Base-by-base conservation (phyloP, 495 filamentous ascomycete genomes). In the Aspergillus ellipticus region DNA sequence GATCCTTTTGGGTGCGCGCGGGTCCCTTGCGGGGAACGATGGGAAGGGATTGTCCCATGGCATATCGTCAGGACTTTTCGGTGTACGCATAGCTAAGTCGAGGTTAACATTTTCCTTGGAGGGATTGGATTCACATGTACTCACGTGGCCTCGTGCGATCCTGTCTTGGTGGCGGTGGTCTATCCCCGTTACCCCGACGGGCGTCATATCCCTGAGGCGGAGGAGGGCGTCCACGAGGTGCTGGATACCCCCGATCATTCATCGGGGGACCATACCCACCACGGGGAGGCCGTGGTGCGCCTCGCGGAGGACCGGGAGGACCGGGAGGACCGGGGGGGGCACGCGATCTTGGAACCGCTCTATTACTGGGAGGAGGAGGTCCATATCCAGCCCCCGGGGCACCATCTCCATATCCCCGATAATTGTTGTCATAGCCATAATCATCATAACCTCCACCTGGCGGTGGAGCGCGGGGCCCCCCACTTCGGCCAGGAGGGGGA, bases 41-140 rank as follows among this genome's bases (percentile, higher is more conserved):
- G 88, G 85, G 56, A 89, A 90, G 4, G 86, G 82, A 57, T 84
- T 85, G 43, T 87, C 85, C 64, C 81, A 86, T n/a, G 80, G 69
- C 39, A 74, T 62, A 4, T 74, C 74, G 10, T 77, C 75, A 8
- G 84, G 79, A 19, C 70, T 65, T 6, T 74, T 74, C 8, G 73
- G 66, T 17, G 61, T 66, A 33, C 60, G 65, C 17, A 67, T 61
- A 64, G 49, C 55, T 56, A 49, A 19, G 39, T n/a, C 21, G 53
- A 64, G 45, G 59, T 63, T 53, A 56, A 31, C 21, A 28, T n/a
- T 19, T 3, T 24, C 11, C 4, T 1, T 37, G 42, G 11, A 8
- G 22, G 13, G 9, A 20, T 26, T 43, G 19, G 51, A 29, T 26
- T 37, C 15, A n/a, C 11, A 11, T 16, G 20, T 28, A 75, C 72